Evolutionary conservation across 352 stramenopile species (phyloP), one percentile per base, ranked within the genome.

Genomic region (Phytophthora pistaciae): DNA sequence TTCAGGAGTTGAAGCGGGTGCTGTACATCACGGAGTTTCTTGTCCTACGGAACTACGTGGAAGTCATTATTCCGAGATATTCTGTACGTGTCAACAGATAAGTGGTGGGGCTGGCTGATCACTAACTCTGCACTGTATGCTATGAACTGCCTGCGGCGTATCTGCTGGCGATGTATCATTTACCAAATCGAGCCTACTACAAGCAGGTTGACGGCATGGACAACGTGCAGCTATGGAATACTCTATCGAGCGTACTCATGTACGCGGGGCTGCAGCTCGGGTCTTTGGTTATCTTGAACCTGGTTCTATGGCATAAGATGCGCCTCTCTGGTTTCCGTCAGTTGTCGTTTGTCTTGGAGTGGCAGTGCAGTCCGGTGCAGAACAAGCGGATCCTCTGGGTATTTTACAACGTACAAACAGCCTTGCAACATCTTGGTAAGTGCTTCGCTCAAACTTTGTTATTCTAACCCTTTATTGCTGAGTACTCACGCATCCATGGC

Each of bases 1-100:
- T 54, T 23, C 11, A 38, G 16, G 38, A 62, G 23, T 23, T 62
- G n/a, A 40, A 36, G 16, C 36, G 23, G 5, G 55, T 62, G 16
- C 14, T 62, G 23, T 62, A 62, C 21, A 62, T 62, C 8, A 53
- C 56, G 16, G 56, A 62, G 8, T 62, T 62, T 11, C 21, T 62
- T 9, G 38, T 53, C 6, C 20, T 62, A 16, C 21, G 54, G 1
- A 62, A 62, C 16, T 53, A 42, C 29, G 38, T 42, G 11, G 56
- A 62, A 54, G 56, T 54, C 9, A 40, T 62, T 2, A 50, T 62
- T 8, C 56, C 38, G 14, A 9, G n/a, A 53, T 40, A 38, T 62
- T 62, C 16, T 29, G 36, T 62, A 9, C 21, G 56, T 36, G 31
- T 13, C 29, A 36, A 36, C 29, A 36, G 11, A 48, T 0, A 25